Conservation (phyloP, 208 protist genomes). For the Leishmania gerbilli region DNA sequence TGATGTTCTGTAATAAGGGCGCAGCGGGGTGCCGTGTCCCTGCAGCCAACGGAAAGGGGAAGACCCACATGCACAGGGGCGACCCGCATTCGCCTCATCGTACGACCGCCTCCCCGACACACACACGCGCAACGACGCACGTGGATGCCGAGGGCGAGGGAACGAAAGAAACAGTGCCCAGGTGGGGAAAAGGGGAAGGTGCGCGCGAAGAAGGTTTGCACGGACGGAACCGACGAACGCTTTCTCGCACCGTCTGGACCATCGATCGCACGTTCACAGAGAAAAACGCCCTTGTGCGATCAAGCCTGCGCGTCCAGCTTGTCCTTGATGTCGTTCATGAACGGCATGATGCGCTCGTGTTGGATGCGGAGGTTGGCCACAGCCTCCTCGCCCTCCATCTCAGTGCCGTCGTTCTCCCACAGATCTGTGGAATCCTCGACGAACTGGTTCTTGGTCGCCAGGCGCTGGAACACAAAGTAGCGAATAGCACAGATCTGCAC, state of each 20-base stretch:
- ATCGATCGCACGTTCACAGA: background rate
- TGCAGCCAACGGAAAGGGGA: background rate
- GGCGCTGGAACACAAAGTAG: conserved; percentile 50
- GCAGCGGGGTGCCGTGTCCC: background rate
- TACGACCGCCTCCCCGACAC: background rate
- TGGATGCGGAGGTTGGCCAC: conserved; percentile 86
- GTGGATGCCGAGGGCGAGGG: background rate
- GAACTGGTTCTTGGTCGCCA: conserved; percentile 71
- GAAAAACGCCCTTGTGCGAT: conserved; percentile 3
- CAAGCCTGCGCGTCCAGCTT: conserved; percentile 53
- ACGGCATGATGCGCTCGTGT: conserved; percentile 90
- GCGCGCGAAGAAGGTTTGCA: background rate
- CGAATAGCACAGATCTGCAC: conserved; percentile 36
- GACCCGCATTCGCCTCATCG: background rate
- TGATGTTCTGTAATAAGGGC: background rate
- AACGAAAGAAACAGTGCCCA: background rate
- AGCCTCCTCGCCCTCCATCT: conserved; percentile 86
- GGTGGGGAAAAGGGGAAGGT: no score
- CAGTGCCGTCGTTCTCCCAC: conserved; percentile 76
- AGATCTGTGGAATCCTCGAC: conserved; percentile 82
- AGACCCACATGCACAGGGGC: background rate
- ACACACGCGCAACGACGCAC: background rate
- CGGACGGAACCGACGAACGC: background rate
- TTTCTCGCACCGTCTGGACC: background rate
- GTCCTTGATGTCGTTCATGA: conserved; percentile 86